Evolutionary conservation across 495 filamentous ascomycete genomes (phyloP).

Genomic region (Viridothelium virens): DNA sequence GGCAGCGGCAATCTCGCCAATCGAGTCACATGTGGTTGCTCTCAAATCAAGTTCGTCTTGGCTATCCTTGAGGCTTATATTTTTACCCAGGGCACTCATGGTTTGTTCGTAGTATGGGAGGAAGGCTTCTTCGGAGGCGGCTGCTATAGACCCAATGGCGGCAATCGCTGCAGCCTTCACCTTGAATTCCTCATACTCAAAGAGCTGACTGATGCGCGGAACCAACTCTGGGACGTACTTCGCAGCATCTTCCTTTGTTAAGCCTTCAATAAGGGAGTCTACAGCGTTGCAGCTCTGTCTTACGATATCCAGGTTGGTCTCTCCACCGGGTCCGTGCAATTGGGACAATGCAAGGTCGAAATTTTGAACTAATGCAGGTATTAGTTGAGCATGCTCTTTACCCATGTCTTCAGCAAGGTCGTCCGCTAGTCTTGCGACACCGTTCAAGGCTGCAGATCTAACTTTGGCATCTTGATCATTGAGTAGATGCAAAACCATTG

Average conservation of each 20-base stretch:
- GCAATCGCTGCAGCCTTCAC: constrained; percentile 82
- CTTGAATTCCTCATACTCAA: constrained; percentile 75
- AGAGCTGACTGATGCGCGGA: constrained; percentile 70
- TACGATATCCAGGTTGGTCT: constrained; percentile 73
- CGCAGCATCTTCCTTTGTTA: constrained; percentile 74
- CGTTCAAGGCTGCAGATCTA: constrained; percentile 74
- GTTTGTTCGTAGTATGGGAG: constrained; percentile 80
- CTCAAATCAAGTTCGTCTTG: constrained; percentile 86
- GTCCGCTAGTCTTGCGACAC: constrained; percentile 80
- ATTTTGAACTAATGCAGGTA: constrained; percentile 79
- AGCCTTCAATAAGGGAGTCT: constrained; percentile 80
- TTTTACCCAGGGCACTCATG: constrained; percentile 77
- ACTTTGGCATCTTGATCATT: constrained; percentile 75
- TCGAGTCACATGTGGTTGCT: constrained; percentile 78
- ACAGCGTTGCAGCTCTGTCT: constrained; percentile 84
- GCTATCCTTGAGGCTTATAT: constrained; percentile 75
- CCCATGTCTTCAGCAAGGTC: constrained; percentile 85
- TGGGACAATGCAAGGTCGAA: constrained; percentile 62
- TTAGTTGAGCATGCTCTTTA: constrained; percentile 70
- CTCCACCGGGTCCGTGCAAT: constrained; percentile 46
- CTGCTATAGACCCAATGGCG: constrained; percentile 83
- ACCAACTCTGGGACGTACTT: constrained; percentile 76
- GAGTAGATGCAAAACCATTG: constrained; percentile 74
- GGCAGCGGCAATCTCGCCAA: constrained; percentile 83
- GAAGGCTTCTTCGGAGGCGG: constrained; percentile 73